phyloP scores from a whole-genome alignment of 805 yeast species.

The Pichia paraexigua region DNA sequence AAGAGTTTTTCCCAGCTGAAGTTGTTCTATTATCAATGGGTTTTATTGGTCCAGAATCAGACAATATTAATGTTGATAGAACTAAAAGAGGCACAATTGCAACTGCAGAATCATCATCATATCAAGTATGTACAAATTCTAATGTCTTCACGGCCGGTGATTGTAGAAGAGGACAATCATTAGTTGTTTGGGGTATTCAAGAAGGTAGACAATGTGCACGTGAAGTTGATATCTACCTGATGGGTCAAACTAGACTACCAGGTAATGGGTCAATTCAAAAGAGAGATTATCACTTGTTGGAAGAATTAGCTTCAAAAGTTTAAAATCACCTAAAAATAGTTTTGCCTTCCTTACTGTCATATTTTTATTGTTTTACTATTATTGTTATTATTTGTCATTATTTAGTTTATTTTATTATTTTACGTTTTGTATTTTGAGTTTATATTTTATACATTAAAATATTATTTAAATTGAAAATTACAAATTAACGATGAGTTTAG shows the following conservation, averaged over 20 bases:
- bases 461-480: too few species aligned
- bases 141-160: conserved; percentile 95
- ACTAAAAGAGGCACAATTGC: conserved; percentile 81
- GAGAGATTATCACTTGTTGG: conserved; percentile 69
- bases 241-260: conserved; percentile 77
- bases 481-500: too few species aligned
- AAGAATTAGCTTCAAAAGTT: conserved; percentile 63
- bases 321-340: conserved; percentile 12
- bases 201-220: conserved; percentile 99
- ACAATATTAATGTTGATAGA: conserved; percentile 57
- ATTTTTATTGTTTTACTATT: not conserved
- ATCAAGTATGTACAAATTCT: conserved; percentile 53
- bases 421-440: too few species aligned
- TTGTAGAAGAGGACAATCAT: conserved; percentile 97
- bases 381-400: not conserved
- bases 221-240: conserved; percentile 73
- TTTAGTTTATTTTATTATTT: not conserved
- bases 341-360: not conserved
- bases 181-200: conserved; percentile 98
- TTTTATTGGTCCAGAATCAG: conserved; percentile 91
- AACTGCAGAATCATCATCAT: conserved; percentile 52
- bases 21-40: conserved; percentile 94
- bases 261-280: conserved; percentile 90
- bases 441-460: too few species aligned
- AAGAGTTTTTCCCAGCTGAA: conserved; percentile 92